Evolutionary conservation across 129 eudicot species (phyloP).

Genomic region (Chrysanthemum lavandulifolium): DNA sequence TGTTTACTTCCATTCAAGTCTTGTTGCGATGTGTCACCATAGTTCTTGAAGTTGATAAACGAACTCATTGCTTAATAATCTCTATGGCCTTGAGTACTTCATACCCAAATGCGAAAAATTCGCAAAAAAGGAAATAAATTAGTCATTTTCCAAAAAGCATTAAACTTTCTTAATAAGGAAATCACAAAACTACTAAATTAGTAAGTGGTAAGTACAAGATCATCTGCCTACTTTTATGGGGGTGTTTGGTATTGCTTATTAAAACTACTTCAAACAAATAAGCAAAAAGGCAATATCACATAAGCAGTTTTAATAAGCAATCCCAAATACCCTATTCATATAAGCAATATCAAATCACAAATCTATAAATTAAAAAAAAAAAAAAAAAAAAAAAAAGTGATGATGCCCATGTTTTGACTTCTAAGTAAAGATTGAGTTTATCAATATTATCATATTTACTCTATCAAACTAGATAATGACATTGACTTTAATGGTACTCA

Average conservation of each 20-base stretch:
- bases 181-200: constrained; percentile 13
- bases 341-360: constrained; percentile 9
- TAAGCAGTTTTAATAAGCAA: too few species aligned
- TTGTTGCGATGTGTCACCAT: constrained; percentile 47
- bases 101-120: constrained; percentile 19
- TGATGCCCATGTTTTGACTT: constrained; percentile 30
- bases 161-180: constrained; percentile 12
- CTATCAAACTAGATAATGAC: constrained; percentile 22
- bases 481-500: constrained; percentile 9
- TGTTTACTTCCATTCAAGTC: constrained; percentile 42
- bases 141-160: constrained; percentile 11
- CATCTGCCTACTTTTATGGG: neutral
- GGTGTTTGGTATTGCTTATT: too few species aligned
- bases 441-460: constrained; percentile 23
- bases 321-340: neutral
- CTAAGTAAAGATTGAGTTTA: constrained; percentile 29
- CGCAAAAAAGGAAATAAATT: constrained; percentile 12
- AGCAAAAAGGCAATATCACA: too few species aligned
- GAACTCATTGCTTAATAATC: constrained; percentile 51
- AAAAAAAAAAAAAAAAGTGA: constrained; percentile 15
- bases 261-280: too few species aligned
- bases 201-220: neutral
- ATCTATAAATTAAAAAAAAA: neutral
- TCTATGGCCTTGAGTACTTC: constrained; percentile 29
- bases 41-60: constrained; percentile 64